Base-by-base conservation (phyloP, 805 yeast species). In the Wickerhamiella kurtzmanii region DNA sequence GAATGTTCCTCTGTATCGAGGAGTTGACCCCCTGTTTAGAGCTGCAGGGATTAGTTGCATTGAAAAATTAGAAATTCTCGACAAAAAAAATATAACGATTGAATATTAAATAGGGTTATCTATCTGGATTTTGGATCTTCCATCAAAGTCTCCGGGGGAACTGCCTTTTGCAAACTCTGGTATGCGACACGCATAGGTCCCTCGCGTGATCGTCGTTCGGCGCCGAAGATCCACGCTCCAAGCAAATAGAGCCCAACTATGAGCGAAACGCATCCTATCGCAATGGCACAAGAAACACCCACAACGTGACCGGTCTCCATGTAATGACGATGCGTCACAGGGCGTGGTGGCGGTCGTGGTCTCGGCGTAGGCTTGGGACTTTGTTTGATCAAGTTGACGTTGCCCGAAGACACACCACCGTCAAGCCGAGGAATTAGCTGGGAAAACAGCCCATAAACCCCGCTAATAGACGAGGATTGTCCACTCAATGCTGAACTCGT, bases 201-300 rank as follows among this genome's bases (percentile, higher is more conserved):
- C 22, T 36, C 19, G 42, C 13, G 13, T 17, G 16, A 37, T 43
- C 42, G 15, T 36, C 25, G 25, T 17, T 45, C 21, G 50, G 19
- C 19, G 32, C 21, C 36, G 44, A 48, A 19, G 15, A 35, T n/a
- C 40, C 43, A 22, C 28, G 52, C 52, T 16, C 37, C 36, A 3
- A 67, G 52, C 22, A 66, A 61, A 47, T 71, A 82, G 46, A 65
- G 55, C 17, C 60, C 61, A 6, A 71, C 62, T 22, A 75, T 48
- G 8, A 72, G 46, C 28, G 65, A 52, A 52, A 70, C 64, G 15
- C 77, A 64, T 1, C 71, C 84, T 28, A 82, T 54, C 0, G 89
- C 77, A 46, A 79, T 66, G 0, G 87, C 92, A 38, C 80, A 68
- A 0, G 82, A 76, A 40, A 82, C 73, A 22, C 83, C 71, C 2